Conservation (phyloP, 2,329 filamentous ascomycete genomes). For the Fusarium sp. region DNA sequence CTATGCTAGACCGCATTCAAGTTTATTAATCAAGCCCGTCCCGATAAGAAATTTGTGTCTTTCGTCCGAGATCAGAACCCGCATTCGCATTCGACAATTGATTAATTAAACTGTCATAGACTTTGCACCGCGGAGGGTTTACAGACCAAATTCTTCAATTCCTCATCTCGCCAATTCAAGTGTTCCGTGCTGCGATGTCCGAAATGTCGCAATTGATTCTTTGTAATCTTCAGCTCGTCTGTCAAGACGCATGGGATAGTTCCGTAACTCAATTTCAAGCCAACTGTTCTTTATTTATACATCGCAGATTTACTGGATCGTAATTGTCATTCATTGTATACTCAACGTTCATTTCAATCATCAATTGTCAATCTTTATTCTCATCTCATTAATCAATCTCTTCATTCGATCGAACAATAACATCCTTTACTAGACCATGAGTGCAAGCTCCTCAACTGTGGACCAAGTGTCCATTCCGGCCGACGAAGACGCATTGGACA, state of each 20-base stretch:
- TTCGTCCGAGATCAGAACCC: neutral
- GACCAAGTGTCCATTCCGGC: neutral
- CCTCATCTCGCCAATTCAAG: accelerated
- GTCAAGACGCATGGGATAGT: accelerated
- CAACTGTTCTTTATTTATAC: neutral
- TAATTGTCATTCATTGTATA: accelerated
- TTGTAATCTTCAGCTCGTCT: neutral
- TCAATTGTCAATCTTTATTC: neutral
- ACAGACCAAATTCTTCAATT: neutral
- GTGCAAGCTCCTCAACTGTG: neutral
- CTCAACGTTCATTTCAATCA: no score
- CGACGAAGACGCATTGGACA: neutral
- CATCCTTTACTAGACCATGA: neutral
- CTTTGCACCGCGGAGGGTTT: neutral
- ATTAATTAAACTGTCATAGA: neutral
- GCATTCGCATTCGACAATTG: neutral
- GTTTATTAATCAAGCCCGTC: neutral
- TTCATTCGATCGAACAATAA: no score
- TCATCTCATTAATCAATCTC: neutral
- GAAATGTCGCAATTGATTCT: neutral
- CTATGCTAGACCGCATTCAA: neutral
- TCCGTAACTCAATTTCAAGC: neutral
- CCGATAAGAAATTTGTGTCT: neutral
- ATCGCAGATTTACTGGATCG: neutral
- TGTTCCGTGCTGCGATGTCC: neutral